Percentiles rank a stretch among this genome's conserved stretches.
phyloP scores from a whole-genome alignment of 1,284 basidiomycete genomes.

The Vanrija sp. region DNA sequence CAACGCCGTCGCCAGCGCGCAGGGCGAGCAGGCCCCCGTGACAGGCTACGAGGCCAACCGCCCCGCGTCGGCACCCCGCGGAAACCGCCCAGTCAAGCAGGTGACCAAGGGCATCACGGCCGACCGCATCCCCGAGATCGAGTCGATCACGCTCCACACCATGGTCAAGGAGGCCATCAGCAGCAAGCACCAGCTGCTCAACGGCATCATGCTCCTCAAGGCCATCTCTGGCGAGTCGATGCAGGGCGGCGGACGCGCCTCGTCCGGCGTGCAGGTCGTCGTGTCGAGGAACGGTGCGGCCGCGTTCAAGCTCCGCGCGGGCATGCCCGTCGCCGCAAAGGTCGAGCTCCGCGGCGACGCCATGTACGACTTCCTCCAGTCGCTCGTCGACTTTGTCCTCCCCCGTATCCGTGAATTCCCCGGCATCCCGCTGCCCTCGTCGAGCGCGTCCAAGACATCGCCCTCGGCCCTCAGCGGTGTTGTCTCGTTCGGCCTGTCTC shows the following conservation, averaged over 20 bases:
- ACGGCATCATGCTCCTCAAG: constrained; percentile 79
- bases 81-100: constrained; percentile 43
- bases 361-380: constrained; percentile 91
- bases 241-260: constrained; percentile 63
- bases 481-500: constrained; percentile 80
- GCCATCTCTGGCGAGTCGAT: constrained; percentile 80
- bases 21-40: constrained; percentile 27
- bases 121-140: constrained; percentile 68
- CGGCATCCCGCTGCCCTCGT: constrained; percentile 72
- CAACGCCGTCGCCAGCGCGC: not conserved
- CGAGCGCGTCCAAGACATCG: constrained; percentile 52
- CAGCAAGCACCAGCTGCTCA: constrained; percentile 73
- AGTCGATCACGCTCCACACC: constrained; percentile 78
- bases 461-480: constrained; percentile 79
- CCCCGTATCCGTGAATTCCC: constrained; percentile 87
- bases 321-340: constrained; percentile 79
- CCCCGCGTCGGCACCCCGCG: constrained; percentile 36
- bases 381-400: constrained; percentile 87
- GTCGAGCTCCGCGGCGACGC: constrained; percentile 82
- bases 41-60: constrained; percentile 49
- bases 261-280: constrained; percentile 75
- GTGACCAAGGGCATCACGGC: constrained; percentile 55
- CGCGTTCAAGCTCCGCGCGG: constrained; percentile 76
- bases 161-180: constrained; percentile 74
- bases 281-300: constrained; percentile 73